phyloP scores from a whole-genome alignment of 768 basidiomycete species.

The Tylopilus cervinicoccineus region DNA sequence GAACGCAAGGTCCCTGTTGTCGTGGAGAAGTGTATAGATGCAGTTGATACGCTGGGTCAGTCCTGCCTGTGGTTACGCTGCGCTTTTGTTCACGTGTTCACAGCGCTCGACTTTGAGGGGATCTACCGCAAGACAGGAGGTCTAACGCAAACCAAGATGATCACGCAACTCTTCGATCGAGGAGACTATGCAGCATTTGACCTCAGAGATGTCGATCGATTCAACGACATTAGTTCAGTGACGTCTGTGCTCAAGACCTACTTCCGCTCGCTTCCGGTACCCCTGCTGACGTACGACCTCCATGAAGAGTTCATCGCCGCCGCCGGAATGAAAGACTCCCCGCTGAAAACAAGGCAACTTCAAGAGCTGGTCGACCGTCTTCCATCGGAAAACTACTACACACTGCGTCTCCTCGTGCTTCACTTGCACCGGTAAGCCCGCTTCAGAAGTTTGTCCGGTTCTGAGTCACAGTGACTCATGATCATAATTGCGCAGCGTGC shows the following conservation, averaged over 20 bases:
- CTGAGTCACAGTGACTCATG: background rate
- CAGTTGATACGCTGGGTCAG: slow-evolving; percentile 84
- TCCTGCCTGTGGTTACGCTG: background rate
- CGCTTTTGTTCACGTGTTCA: slow-evolving; percentile 1
- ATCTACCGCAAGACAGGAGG: slow-evolving; percentile 99
- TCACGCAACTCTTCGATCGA: slow-evolving; percentile 92
- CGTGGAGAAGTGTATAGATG: slow-evolving; percentile 93
- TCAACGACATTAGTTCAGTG: slow-evolving; percentile 96
- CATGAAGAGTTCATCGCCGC: slow-evolving; percentile 88
- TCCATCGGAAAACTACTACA: slow-evolving; percentile 85
- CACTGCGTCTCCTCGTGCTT: slow-evolving; percentile 74
- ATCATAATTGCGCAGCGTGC: slow-evolving; percentile 41
- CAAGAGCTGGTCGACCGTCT: slow-evolving; percentile 69
- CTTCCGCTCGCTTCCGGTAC: slow-evolving; percentile 88
- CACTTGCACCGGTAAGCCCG: slow-evolving; percentile 75
- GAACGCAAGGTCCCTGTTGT: slow-evolving; percentile 76
- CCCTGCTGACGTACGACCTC: slow-evolving; percentile 84
- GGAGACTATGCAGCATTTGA: slow-evolving; percentile 90
- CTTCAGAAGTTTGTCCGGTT: background rate
- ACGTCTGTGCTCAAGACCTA: slow-evolving; percentile 97
- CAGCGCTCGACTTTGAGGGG: slow-evolving; percentile 93
- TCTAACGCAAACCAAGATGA: slow-evolving; percentile 83
- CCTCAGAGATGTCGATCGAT: slow-evolving; percentile 77
- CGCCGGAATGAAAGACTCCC: slow-evolving; percentile 61
- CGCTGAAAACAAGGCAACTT: slow-evolving; percentile 55